phyloP scores from a whole-genome alignment of 2,329 filamentous ascomycete species.

The Beauveria medogensis region DNA sequence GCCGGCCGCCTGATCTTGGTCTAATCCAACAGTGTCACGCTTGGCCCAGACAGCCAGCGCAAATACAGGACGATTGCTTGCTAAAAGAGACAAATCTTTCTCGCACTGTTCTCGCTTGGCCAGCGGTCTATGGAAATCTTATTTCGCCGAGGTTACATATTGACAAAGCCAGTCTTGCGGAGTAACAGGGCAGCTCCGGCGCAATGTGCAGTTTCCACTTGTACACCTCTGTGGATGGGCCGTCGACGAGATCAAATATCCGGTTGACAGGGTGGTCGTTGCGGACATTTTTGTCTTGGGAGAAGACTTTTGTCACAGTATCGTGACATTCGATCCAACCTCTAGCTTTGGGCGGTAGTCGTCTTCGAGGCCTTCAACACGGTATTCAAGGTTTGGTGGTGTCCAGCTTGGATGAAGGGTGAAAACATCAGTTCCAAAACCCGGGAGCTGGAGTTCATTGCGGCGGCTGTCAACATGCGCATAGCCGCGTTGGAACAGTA shows the following conservation, averaged over 20 bases:
- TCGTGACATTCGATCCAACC: constrained; percentile 34
- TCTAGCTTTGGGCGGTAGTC: constrained; percentile 28
- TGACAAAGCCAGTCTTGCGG: constrained; percentile 25
- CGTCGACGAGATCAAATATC: constrained; percentile 25
- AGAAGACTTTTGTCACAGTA: constrained; percentile 21
- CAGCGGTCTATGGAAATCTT: constrained; percentile 30
- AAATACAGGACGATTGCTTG: constrained; percentile 28
- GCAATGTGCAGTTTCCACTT: constrained; percentile 28
- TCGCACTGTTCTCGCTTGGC: constrained; percentile 24
- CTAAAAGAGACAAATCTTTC: constrained; percentile 31
- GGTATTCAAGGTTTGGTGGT: constrained; percentile 28
- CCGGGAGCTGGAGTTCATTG: too few species aligned
- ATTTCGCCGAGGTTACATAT: constrained; percentile 19
- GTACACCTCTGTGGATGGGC: constrained; percentile 24
- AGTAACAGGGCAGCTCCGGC: constrained; percentile 21
- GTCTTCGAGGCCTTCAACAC: constrained; percentile 31
- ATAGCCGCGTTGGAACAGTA: background rate
- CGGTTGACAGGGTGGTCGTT: constrained; percentile 24
- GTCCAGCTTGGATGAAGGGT: background rate
- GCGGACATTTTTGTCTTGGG: constrained; percentile 23
- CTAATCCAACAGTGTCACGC: constrained; percentile 25
- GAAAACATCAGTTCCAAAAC: too few species aligned
- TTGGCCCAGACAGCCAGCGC: constrained; percentile 25
- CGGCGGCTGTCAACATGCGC: background rate
- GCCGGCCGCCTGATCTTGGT: constrained; percentile 25